Evolutionary conservation across 805 yeast genomes (phyloP).

Genomic region (Candida broadrunensis): DNA sequence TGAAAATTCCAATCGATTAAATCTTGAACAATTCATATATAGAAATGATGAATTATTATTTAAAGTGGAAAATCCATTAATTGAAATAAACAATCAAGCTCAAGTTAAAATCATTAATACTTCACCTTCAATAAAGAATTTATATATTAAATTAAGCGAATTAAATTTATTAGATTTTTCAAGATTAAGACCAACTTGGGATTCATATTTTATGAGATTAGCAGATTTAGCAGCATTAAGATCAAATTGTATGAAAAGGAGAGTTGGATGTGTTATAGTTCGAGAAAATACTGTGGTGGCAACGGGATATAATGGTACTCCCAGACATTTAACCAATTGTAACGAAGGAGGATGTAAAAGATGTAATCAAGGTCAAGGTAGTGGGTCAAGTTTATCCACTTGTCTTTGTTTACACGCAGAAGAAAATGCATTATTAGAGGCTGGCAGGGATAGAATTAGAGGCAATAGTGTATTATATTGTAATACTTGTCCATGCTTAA

Average conservation of each 20-base stretch:
- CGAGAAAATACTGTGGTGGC: slow-evolving; percentile 83
- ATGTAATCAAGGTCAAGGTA: slow-evolving; percentile 68
- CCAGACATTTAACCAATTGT: slow-evolving; percentile 82
- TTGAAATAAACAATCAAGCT: slow-evolving; percentile 61
- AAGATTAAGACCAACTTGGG: slow-evolving; percentile 91
- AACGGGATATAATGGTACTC: slow-evolving; percentile 98
- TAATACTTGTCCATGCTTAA: slow-evolving; percentile 95
- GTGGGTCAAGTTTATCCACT: slow-evolving; percentile 69
- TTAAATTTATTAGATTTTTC: slow-evolving; percentile 30
- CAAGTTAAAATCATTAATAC: slow-evolving; percentile 40
- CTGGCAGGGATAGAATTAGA: slow-evolving; percentile 80
- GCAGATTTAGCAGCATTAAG: slow-evolving; percentile 92
- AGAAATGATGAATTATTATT: slow-evolving; percentile 33
- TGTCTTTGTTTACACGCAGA: slow-evolving; percentile 97
- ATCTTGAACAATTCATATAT: slow-evolving; percentile 35
- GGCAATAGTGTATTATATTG: slow-evolving; percentile 69
- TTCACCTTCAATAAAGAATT: slow-evolving; percentile 29
- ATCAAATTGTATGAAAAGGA: slow-evolving; percentile 94
- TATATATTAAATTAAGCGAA: slow-evolving; percentile 39
- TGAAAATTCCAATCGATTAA: slow-evolving; percentile 5
- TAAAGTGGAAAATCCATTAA: slow-evolving; percentile 46
- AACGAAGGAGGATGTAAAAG: slow-evolving; percentile 94
- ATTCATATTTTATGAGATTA: slow-evolving; percentile 87
- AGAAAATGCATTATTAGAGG: slow-evolving; percentile 91
- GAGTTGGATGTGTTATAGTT: slow-evolving; percentile 95